Percentiles rank a stretch among this genome's conserved stretches.
These are phyloP conservation scores for Backusella westeae DNA, from an alignment of 192 early-diverging fungal species.

Conservation along the genomic window DNA sequence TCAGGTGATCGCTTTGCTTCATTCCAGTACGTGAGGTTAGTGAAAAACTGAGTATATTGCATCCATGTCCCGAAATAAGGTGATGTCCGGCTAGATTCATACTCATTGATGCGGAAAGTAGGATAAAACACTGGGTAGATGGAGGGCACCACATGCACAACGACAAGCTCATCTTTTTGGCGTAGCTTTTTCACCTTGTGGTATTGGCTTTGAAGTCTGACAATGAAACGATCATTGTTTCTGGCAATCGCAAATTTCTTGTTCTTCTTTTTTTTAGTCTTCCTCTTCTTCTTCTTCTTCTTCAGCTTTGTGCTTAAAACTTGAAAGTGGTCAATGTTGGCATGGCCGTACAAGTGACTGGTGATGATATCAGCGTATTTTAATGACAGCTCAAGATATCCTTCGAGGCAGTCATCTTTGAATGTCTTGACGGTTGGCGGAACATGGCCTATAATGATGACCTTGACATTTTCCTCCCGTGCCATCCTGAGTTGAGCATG, in stretches of 20 bases:
- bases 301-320: background rate
- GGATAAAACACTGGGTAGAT: conserved; percentile 63
- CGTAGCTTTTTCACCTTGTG: background rate
- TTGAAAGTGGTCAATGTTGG: conserved; percentile 60
- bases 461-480: conserved; percentile 38
- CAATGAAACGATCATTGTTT: conserved; percentile 4
- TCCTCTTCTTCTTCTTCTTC: background rate
- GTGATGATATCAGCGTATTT: conserved; percentile 49
- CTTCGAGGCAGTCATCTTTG: conserved; percentile 32
- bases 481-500: conserved; percentile 53
- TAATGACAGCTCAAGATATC: conserved; percentile 41
- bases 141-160: conserved; percentile 51
- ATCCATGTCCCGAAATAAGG: conserved; percentile 32
- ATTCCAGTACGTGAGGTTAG: conserved; percentile 41
- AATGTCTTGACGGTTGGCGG: conserved; percentile 50
- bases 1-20: conserved; percentile 11
- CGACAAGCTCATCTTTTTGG: background rate
- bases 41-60: conserved; percentile 40
- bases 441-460: conserved; percentile 67
- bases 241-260: conserved; percentile 2
- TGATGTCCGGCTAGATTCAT: conserved; percentile 27
- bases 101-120: conserved; percentile 57
- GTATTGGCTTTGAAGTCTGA: conserved; percentile 6
- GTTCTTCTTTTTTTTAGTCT: background rate
- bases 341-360: conserved; percentile 73